Evolutionary conservation across 2,329 filamentous ascomycete species (phyloP).

Genomic region (Bipolaris oryzae): DNA sequence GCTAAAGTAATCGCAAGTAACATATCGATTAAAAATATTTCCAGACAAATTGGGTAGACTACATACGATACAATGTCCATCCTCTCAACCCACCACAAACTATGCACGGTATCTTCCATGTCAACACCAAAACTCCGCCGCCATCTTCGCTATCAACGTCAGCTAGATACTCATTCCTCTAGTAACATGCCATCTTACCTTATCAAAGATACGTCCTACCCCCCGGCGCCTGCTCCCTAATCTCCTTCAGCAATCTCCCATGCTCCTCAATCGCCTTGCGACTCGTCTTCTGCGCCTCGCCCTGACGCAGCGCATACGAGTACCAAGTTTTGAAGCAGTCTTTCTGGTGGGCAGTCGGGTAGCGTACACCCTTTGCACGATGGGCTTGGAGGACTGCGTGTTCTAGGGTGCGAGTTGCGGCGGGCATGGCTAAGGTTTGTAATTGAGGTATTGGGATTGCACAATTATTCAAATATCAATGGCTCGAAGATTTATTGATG

Average conservation of each 20-base stretch:
- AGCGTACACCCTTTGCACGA: constrained; percentile 44
- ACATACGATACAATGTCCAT: background rate
- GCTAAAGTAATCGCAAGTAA: background rate
- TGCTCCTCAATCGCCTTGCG: constrained; percentile 31
- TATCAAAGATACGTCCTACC: constrained; percentile 41
- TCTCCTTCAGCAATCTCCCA: constrained; percentile 29
- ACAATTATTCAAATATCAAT: background rate
- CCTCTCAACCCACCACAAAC: background rate
- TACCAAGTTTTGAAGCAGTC: constrained; percentile 48
- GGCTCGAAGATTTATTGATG: background rate
- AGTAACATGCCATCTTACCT: background rate
- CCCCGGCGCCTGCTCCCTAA: constrained; percentile 33
- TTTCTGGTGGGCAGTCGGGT: constrained; percentile 38
- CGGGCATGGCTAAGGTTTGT: constrained; percentile 28
- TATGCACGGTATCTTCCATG: background rate
- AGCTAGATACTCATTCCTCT: background rate
- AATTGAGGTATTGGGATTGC: background rate
- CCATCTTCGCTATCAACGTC: background rate
- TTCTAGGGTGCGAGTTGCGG: constrained; percentile 39
- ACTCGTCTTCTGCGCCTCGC: constrained; percentile 28
- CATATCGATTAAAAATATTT: background rate
- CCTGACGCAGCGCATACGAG: constrained; percentile 39
- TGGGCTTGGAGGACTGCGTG: constrained; percentile 43
- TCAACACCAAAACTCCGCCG: background rate
- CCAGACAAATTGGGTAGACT: background rate